Percentiles rank a stretch among this genome's conserved stretches.
phyloP scores from a whole-genome alignment of 1,284 basidiomycete species.

The Cryptococcus floricola region DNA sequence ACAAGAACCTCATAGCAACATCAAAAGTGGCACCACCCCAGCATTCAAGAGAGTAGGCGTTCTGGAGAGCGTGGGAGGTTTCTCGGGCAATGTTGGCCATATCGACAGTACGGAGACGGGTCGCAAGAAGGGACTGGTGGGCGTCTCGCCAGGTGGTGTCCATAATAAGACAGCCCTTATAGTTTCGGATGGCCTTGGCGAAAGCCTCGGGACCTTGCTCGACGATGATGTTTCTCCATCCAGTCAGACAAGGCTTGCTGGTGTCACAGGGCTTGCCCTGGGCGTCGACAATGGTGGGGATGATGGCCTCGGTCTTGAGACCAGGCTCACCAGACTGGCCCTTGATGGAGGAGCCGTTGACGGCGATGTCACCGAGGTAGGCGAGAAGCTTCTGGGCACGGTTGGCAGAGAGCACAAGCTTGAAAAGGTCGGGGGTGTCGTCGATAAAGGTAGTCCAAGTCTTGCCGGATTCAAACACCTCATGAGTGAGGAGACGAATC shows the following conservation, averaged over 20 bases:
- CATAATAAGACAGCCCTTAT: constrained; percentile 93
- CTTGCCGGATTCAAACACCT: constrained; percentile 90
- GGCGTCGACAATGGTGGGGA: constrained; percentile 76
- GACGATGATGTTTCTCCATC: constrained; percentile 99
- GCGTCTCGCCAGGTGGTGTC: constrained; percentile 99
- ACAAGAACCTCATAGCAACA: constrained; percentile 98
- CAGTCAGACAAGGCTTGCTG: constrained; percentile 74
- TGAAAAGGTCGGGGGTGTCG: constrained; percentile 98
- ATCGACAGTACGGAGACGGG: constrained; percentile 91
- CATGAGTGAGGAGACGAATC: constrained; percentile 96
- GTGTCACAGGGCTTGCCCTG: constrained; percentile 79
- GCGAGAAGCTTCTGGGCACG: constrained; percentile 95
- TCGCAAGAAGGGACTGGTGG: constrained; percentile 95
- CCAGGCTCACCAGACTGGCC: constrained; percentile 78
- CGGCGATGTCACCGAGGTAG: constrained; percentile 94
- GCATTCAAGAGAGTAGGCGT: constrained; percentile 96
- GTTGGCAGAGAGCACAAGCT: constrained; percentile 95
- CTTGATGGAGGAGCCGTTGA: constrained; percentile 95
- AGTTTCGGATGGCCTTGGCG: constrained; percentile 94
- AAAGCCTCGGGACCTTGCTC: constrained; percentile 98
- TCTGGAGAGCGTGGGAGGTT: constrained; percentile 89
- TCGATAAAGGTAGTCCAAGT: constrained; percentile 99
- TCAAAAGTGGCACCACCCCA: constrained; percentile 99
- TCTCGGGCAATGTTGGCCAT: constrained; percentile 99
- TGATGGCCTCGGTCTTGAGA: constrained; percentile 80